A percentile compares a stretch with the other conserved stretches of the same genome.
phyloP scores from a whole-genome alignment of 192 early-diverging fungal genomes.

The Bifiguratus adelaidae region DNA sequence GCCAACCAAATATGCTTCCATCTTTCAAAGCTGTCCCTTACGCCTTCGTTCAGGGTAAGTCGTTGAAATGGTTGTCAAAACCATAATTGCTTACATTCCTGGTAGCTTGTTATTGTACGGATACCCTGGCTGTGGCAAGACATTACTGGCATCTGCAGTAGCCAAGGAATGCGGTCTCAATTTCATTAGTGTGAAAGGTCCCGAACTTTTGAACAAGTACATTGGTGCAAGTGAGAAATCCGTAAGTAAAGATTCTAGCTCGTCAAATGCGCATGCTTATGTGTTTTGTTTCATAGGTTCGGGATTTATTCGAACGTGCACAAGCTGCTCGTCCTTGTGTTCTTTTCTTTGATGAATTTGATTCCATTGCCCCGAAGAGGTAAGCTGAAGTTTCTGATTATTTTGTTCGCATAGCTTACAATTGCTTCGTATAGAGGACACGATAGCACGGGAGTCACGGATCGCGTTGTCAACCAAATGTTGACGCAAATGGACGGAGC shows the following conservation, averaged over 20 bases:
- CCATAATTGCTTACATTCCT: not conserved
- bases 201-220: constrained; percentile 97
- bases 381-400: constrained; percentile 6
- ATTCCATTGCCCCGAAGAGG: constrained; percentile 89
- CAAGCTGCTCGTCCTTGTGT: constrained; percentile 90
- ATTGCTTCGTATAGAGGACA: constrained; percentile 55
- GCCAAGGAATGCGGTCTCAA: constrained; percentile 95
- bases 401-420: not conserved
- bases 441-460: constrained; percentile 97
- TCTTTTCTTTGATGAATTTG: constrained; percentile 98
- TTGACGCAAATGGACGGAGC: constrained; percentile 99
- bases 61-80: not conserved
- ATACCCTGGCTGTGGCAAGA: constrained; percentile 98
- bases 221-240: constrained; percentile 96
- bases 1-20: constrained; percentile 85
- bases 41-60: constrained; percentile 78
- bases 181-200: constrained; percentile 96
- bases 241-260: constrained; percentile 28
- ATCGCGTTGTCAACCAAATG: constrained; percentile 98
- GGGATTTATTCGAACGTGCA: constrained; percentile 92
- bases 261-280: not conserved
- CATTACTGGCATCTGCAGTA: constrained; percentile 87
- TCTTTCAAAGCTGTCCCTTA: constrained; percentile 83
- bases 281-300: constrained; percentile 25
- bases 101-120: constrained; percentile 83